Evolutionary conservation across 192 early-diverging fungal species (phyloP), one percentile per base, ranked within the genome.

Genomic region (Coemansia erecta): DNA sequence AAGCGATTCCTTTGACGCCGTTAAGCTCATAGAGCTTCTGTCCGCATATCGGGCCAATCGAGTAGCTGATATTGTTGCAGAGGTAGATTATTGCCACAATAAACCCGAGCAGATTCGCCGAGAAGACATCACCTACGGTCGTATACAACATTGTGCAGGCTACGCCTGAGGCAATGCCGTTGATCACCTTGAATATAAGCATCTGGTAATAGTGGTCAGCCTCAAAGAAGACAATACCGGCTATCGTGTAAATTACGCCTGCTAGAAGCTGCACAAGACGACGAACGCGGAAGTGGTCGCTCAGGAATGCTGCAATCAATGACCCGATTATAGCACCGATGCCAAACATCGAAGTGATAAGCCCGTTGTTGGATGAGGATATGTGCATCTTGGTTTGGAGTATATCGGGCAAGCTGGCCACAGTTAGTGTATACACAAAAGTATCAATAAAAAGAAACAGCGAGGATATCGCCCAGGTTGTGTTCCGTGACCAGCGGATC

Each of bases 281-380:
- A 18, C 70, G 64, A 4, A 46, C 21, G 14, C 44, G 43, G 13
- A 59, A 22, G 10, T 53, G 55, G 42, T 73, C 70, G 47, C 70
- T 73, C 13, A 61, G 49, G 14, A 60, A 21, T 21, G 54, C 63
- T 1, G 60, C 28, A 19, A 56, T 41, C 9, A 53, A 11, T 12
- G 52, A 35, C 17, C 70, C 64, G 31, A 73, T 18, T 18, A 66
- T 40, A 9, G 39, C 53, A 1, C 70, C 70, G 6, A 73, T 39
- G 26, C 70, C 70, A 58, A 73, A 73, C 70, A 73, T 61, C 18
- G 70, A 51, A 1, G 70, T 66, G 21, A 73, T 57, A 2, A 63
- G 44, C 10, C 70, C 70, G 48, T 66, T 73, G 22, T 60, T 56
- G 12, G 70, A 66, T 31, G 66, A 26, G 14, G 64, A 62, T 23